Evolutionary conservation across 345 rosid genomes (phyloP), one percentile per base, ranked within the genome.

Genomic region (Hypericum androsaemum): DNA sequence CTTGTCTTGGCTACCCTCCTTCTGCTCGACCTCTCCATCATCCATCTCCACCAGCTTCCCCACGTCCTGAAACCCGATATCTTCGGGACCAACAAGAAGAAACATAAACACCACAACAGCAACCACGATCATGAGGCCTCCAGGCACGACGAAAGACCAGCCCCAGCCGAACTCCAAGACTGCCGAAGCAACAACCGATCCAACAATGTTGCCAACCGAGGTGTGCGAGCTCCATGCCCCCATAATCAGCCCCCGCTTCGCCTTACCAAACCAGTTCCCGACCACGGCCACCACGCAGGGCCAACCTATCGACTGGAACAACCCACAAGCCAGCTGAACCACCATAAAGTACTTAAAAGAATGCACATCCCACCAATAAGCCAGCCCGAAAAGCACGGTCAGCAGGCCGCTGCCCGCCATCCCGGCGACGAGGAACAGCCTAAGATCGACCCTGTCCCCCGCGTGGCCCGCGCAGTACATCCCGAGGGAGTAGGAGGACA

Each of bases 271-370:
- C 98, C 95, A 88, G 50, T 88, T 88, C 52, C 98, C 95, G 59
- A 85, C 82, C 13, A 88, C 77, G 11, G 98, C 72, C 37, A 88
- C 96, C 65, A 92, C 96, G 75, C 86, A 92, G 56, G 98, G 96
- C 96, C 95, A 92, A n/a, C 98, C 95, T 28, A 82, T 83, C 9
- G 98, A 90, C 68, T 87, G 98, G 72, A 87, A 84, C 71, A 84
- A 57, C 12, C 98, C 96, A 64, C 89, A 82, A 32, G 78, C 59
- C 48, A 87, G 69, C 74, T 90, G 95, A 53, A 83, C 86, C 50
- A 47, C 66, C 50, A 88, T 42, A 70, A 73, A 88, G 70, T 56
- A 84, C 1, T 70, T 54, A 13, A 88, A 70, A 12, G 50, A 47
- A 64, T 92, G 96, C 43, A 84, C 69, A 63, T 77, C 47, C 43